Base-by-base conservation (phyloP, 2,329 filamentous ascomycete species). In the Epichloe coenophiala region DNA sequence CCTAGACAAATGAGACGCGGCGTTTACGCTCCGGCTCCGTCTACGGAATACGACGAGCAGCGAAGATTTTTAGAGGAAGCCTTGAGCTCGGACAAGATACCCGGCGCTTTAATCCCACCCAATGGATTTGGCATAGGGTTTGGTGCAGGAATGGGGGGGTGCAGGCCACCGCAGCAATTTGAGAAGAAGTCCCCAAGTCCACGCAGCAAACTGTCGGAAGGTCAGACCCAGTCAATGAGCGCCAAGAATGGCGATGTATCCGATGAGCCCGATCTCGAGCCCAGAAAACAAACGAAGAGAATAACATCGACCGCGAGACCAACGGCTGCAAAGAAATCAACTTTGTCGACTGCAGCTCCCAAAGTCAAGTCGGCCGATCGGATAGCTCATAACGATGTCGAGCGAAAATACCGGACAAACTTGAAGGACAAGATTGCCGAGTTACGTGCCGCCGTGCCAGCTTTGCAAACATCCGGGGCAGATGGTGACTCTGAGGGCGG, bases 321-420 rank as follows among this genome's bases (percentile, higher is more conserved):
- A 15, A 41, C 43, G 5, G 13, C 51, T 4, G 45, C 44, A 6
- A 53, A 48, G 9, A 55, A 51, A 42, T 31, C 43, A 7, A 39
- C 45, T 3, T 46, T 49, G 17, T 13, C 47, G 7, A 66, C 69
- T 2, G 68, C 65, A 52, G 33, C 35, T 7, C 45, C 58, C 3
- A 77, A 74, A 33, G 15, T 40, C 35, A 48, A 50, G 57, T 63
- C 68, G n/a, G 74, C 72, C n/a, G 77, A 80, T 54, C 65, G 77
- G 51, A 76, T 76, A 19, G 76, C 77, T 2, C 77, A 80, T 59
- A 80, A 80, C 58, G 77, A 80, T 53, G 80, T 80, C 51, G 77
- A 80, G 62, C 70, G 76, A 41, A 80, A 80, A 57, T 80, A 80
- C 57, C 72, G 77, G 40, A 80, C 76, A 40, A 80, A 80, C 51